phyloP scores from a whole-genome alignment of 1,139 yeast genomes.

The Spencermartinsiella ligniputridi region DNA sequence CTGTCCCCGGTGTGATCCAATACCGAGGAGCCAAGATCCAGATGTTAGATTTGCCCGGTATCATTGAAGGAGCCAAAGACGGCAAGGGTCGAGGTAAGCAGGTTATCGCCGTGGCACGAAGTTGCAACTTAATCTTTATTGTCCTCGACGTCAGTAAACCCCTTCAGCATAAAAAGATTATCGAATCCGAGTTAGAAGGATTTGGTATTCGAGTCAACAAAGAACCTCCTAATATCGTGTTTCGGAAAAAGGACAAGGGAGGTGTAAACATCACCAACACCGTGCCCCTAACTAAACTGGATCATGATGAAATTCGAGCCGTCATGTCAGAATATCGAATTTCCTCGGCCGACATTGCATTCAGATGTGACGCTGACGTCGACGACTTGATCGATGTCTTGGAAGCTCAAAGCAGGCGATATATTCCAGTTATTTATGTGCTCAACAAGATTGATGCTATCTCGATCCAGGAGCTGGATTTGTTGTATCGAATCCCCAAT shows the following conservation, averaged over 20 bases:
- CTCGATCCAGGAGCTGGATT: conserved; percentile 86
- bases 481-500: conserved; percentile 85
- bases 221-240: conserved; percentile 84
- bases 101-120: conserved; percentile 96
- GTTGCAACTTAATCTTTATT: conserved; percentile 87
- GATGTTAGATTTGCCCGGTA: conserved; percentile 97
- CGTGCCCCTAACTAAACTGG: conserved; percentile 85
- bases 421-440: conserved; percentile 92
- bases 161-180: conserved; percentile 84
- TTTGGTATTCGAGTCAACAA: conserved; percentile 93
- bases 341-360: conserved; percentile 94
- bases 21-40: conserved; percentile 97
- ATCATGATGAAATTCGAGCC: conserved; percentile 88
- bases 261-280: conserved; percentile 93
- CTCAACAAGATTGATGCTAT: conserved; percentile 93
- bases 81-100: conserved; percentile 99
- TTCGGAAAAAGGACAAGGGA: conserved; percentile 91
- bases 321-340: conserved; percentile 94
- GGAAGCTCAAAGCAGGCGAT: conserved; percentile 83
- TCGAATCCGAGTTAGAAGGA: conserved; percentile 93
- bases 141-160: conserved; percentile 96
- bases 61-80: conserved; percentile 97
- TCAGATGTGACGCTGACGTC: conserved; percentile 95
- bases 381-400: conserved; percentile 94
- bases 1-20: conserved; percentile 94